Conservation (phyloP, 2,329 filamentous ascomycete genomes). For the Hypoxylon sp. region DNA sequence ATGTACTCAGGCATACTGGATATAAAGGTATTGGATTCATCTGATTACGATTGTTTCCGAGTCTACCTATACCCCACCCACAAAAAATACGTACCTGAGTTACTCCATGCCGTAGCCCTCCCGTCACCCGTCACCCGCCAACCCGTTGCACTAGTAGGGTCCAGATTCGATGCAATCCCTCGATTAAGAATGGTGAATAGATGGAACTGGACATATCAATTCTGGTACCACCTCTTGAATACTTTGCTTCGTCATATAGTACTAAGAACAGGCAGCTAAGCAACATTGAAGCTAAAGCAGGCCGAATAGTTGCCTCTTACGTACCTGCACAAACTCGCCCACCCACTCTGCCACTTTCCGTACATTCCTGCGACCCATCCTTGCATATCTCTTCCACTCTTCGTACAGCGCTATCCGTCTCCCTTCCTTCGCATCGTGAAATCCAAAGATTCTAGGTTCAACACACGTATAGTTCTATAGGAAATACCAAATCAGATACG, state of each 20-base stretch:
- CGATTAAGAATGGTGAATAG: neutral
- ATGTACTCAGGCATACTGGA: no score
- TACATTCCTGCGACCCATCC: slow-evolving; percentile 6
- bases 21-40: neutral
- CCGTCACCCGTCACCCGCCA: slow-evolving; percentile 7
- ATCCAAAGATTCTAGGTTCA: slow-evolving; percentile 15
- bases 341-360: slow-evolving; percentile 4
- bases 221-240: neutral
- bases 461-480: slow-evolving; percentile 8
- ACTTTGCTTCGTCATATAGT: neutral
- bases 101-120: slow-evolving; percentile 26
- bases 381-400: slow-evolving; percentile 17
- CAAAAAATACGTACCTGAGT: slow-evolving; percentile 2
- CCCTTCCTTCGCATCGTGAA: slow-evolving; percentile 16
- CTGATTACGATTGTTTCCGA: slow-evolving; percentile 7
- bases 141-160: slow-evolving; percentile 6
- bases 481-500: neutral
- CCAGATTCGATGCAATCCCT: neutral
- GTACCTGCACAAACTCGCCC: slow-evolving; percentile 7
- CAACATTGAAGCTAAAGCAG: neutral
- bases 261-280: neutral
- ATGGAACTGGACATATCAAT: neutral
- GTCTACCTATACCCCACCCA: slow-evolving; percentile 9
- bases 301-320: slow-evolving; percentile 5
- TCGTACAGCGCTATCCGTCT: slow-evolving; percentile 8